A percentile compares a stretch with the other conserved stretches of the same genome.
Conservation (phyloP, 345 rosid genomes). For the Boechera divaricarpa region DNA sequence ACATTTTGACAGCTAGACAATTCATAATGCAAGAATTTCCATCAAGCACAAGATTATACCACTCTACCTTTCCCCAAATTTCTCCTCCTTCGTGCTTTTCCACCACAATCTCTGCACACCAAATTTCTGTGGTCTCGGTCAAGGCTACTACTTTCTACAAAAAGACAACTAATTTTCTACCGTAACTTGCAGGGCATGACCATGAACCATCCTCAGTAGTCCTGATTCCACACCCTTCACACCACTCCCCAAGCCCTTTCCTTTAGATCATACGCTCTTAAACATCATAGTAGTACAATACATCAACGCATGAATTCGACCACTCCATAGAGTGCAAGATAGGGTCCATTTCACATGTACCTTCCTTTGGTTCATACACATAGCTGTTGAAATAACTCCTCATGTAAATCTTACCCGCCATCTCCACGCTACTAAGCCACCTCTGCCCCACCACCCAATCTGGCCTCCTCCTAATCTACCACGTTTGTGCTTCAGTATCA, state of each 20-base stretch:
- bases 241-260: constrained; percentile 4
- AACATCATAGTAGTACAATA: constrained; percentile 23
- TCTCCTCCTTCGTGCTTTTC: constrained; percentile 16
- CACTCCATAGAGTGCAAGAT: constrained; percentile 8
- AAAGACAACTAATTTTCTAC: neutral
- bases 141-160: neutral
- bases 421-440: constrained; percentile 28
- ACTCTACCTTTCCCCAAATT: neutral
- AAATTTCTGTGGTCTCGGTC: neutral
- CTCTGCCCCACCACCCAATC: neutral
- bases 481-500: neutral
- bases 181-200: neutral
- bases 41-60: constrained; percentile 18
- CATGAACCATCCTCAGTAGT: neutral
- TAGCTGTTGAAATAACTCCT: neutral
- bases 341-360: neutral
- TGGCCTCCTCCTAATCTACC: neutral
- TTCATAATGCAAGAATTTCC: constrained; percentile 11
- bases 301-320: constrained; percentile 1
- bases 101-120: constrained; percentile 15
- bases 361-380: constrained; percentile 26
- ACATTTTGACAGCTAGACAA: constrained; percentile 2
- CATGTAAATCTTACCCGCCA: constrained; percentile 18
- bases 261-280: constrained; percentile 10
- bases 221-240: constrained; percentile 9